Evolutionary conservation across 805 yeast genomes (phyloP).

Genomic region (Candida verbasci): DNA sequence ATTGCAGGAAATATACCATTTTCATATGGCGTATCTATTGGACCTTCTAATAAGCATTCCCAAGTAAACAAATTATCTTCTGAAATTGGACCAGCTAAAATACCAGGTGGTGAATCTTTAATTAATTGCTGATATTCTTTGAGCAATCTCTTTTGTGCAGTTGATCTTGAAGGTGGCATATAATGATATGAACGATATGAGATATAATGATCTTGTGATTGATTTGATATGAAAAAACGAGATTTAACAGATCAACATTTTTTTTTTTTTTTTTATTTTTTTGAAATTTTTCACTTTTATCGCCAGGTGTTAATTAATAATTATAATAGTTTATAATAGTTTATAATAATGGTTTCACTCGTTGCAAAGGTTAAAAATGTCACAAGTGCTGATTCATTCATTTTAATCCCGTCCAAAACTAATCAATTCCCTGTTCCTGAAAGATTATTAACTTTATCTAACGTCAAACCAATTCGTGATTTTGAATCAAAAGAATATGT

Average conservation of each 20-base stretch:
- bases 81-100: slow-evolving; percentile 83
- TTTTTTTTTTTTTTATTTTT: too few relatives aligned
- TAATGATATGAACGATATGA: too few relatives aligned
- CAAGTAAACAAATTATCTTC: slow-evolving; percentile 73
- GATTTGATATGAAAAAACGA: too few relatives aligned
- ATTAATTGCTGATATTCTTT: slow-evolving; percentile 86
- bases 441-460: slow-evolving; percentile 59
- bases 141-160: slow-evolving; percentile 83
- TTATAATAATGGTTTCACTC: slow-evolving; percentile 10
- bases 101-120: slow-evolving; percentile 90
- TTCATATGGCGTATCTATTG: slow-evolving; percentile 78
- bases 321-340: too few relatives aligned
- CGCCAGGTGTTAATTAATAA: too few relatives aligned
- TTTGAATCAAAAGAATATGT: slow-evolving; percentile 60
- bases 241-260: too few relatives aligned
- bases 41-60: slow-evolving; percentile 85
- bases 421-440: slow-evolving; percentile 48
- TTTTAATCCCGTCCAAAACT: slow-evolving; percentile 48
- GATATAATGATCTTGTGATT: too few relatives aligned
- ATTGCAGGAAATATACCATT: slow-evolving; percentile 83
- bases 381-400: slow-evolving; percentile 65
- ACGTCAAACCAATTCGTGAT: slow-evolving; percentile 50
- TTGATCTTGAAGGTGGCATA: slow-evolving; percentile 25
- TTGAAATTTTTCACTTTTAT: too few relatives aligned
- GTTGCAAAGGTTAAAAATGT: slow-evolving; percentile 67